Base-by-base conservation (phyloP, 768 basidiomycete species). In the Amanita rubescens region DNA sequence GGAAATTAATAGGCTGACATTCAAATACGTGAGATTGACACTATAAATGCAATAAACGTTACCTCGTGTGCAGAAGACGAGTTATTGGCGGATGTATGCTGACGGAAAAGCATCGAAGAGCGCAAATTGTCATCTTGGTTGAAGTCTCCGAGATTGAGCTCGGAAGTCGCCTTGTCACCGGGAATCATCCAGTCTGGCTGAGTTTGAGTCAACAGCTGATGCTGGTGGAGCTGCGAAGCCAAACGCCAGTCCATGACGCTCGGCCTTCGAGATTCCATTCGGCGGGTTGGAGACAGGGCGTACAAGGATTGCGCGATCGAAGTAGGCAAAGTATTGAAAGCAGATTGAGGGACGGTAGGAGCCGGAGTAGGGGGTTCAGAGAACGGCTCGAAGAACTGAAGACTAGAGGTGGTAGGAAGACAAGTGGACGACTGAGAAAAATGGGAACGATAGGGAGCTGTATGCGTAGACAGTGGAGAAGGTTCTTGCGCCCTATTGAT, bases 1-100 rank as follows among this genome's bases (percentile, higher is more conserved):
- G 75, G 66, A 92, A 93, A 68, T 93, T 93, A 73, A 93, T 90
- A 14, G 90, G 89, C 89, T 93, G 57, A 22, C 24, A 42, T 42
- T 10, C 46, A 49, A 59, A 60, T 64, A 59, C 58, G 61, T 63
- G 25, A 55, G 57, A 57, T 52, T 45, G 48, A 46, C 14, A 38
- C 56, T 58, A 58, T 48, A 57, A 57, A 57, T 51, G 59, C 58
- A 56, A 45, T 25, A 52, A 46, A 38, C 62, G 75, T 57, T 63
- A 80, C 87, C 75, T 88, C 87, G 63, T 75, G 67, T 45, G 69
- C 54, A 25, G 60, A 55, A 37, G 63, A 68, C 22, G 62, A 66
- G n/a, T 58, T 53, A 25, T 64, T 67, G 34, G 61, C 41, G 17
- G 57, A 57, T 54, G 66, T 54, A 39, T 62, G 57, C 52, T 65